Evolutionary conservation across 2,329 filamentous ascomycete genomes (phyloP), one percentile per base, ranked within the genome.

Genomic region (Fusarium nisikadoi): DNA sequence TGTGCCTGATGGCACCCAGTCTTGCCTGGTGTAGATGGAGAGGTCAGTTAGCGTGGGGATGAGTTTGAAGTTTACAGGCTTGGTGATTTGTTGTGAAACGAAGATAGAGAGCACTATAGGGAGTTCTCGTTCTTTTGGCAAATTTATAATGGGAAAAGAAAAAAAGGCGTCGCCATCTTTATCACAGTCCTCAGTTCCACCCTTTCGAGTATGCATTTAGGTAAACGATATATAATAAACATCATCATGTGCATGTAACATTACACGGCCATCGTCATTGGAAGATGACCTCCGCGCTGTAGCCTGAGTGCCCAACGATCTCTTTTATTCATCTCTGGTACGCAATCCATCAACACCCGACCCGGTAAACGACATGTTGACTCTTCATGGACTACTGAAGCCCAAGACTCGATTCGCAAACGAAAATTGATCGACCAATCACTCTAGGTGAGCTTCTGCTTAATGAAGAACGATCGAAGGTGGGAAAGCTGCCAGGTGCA

Each of bases 401-500:
- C 42, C 45, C 41, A 62, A 69, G 49, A 52, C 17, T 52, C 62
- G 71, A 52, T 33, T 46, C 49, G 45, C 20, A 56, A 64, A 59
- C 33, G 53, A 62, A 60, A 36, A 23, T 25, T 62, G 29, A 45
- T 53, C 27, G n/a, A 33, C 45, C 33, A 36, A 64, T 46, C 35
- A 31, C 43, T 52, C 83, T 90, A 99, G 67, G 96, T 98, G 81
- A 99, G 91, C 89, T 99, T 99, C 87, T 98, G 95, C 89, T 99
- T 99, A 87, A 99, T 99, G 86, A 99, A 99, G 89, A 99, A 99
- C 50, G 93, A 93, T 76, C 96, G 90, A 77, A 99, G 88, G 84
- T 99, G 95, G 59, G 94, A 97, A 50, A 99, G 87, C 83, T 99
- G 96, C 96, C 96, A 99, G 69, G 94, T 93, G 84, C 96, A 99